Evolutionary conservation across 2,329 filamentous ascomycete species (phyloP).

Genomic region (Botrytis medusae): DNA sequence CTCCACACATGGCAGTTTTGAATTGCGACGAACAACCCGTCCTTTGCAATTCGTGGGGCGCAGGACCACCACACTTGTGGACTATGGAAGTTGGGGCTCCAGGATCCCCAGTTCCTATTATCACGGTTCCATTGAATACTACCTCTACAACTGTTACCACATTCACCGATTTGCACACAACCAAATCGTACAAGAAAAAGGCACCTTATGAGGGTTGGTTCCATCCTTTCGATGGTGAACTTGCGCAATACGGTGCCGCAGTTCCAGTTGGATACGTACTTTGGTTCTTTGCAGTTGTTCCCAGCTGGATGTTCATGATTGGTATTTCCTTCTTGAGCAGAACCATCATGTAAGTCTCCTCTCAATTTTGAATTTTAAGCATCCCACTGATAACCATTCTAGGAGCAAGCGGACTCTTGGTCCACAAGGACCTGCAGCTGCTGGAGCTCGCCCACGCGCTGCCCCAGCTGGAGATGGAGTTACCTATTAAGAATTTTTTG

Average conservation of each 20-base stretch:
- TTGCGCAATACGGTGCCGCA: conserved; percentile 61
- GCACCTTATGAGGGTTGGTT: conserved; percentile 63
- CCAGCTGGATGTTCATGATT: conserved; percentile 79
- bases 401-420: conserved; percentile 26
- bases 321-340: conserved; percentile 70
- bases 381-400: conserved; percentile 22
- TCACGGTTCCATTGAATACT: conserved; percentile 66
- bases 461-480: conserved; percentile 31
- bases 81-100: conserved; percentile 66
- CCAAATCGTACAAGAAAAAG: conserved; percentile 51
- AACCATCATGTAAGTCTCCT: conserved; percentile 67
- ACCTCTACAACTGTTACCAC: conserved; percentile 66
- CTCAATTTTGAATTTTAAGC: background rate
- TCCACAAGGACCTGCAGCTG: conserved; percentile 27
- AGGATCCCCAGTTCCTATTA: conserved; percentile 62
- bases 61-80: conserved; percentile 64
- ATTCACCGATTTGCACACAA: conserved; percentile 58
- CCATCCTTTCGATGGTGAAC: conserved; percentile 72
- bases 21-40: conserved; percentile 75
- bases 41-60: conserved; percentile 73
- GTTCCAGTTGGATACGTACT: conserved; percentile 67
- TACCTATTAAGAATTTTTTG: conserved; percentile 23
- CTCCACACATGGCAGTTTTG: conserved; percentile 67
- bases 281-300: conserved; percentile 64
- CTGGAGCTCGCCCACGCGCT: conserved; percentile 30